Evolutionary conservation across 2,329 filamentous ascomycete genomes (phyloP).

Genomic region (Colletotrichum truncatum): DNA sequence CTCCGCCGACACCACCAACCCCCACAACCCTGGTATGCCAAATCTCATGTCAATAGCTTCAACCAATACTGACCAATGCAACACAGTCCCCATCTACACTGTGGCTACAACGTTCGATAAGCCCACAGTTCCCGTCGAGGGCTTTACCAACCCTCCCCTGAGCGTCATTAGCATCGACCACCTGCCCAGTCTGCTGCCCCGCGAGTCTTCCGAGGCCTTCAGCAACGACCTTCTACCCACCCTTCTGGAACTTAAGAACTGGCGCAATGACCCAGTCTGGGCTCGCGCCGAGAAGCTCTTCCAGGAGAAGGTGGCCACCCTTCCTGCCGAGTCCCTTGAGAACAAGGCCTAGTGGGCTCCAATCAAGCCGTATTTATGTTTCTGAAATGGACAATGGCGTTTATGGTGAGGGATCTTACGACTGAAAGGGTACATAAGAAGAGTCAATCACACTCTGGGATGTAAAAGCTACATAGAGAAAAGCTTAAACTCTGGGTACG

Average conservation of each 20-base stretch:
- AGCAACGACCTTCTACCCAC: constrained; percentile 80
- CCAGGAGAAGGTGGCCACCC: constrained; percentile 75
- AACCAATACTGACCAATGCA: constrained; percentile 6
- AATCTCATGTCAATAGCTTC: neutral
- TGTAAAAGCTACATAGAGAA: constrained; percentile 2
- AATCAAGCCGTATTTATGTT: constrained; percentile 22
- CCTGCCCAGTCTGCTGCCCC: constrained; percentile 81
- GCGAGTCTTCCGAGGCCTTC: constrained; percentile 89
- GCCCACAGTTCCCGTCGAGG: constrained; percentile 81
- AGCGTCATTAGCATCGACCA: constrained; percentile 91
- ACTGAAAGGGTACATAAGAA: neutral
- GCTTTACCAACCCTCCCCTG: constrained; percentile 67
- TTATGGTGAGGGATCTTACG: constrained; percentile 1
- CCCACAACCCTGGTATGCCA: constrained; percentile 59
- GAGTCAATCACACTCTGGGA: neutral
- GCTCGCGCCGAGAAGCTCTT: constrained; percentile 85
- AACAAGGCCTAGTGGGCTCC: constrained; percentile 27
- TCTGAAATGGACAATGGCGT: constrained; percentile 21
- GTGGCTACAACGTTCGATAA: constrained; percentile 87
- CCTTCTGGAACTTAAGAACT: constrained; percentile 80
- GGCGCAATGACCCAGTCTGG: constrained; percentile 81
- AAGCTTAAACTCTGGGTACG: neutral
- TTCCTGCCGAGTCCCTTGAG: constrained; percentile 58
- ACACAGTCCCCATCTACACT: constrained; percentile 78
- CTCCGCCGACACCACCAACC: constrained; percentile 77